phyloP scores from a whole-genome alignment of 345 rosid genomes.

The Hibiscus syriacus region DNA sequence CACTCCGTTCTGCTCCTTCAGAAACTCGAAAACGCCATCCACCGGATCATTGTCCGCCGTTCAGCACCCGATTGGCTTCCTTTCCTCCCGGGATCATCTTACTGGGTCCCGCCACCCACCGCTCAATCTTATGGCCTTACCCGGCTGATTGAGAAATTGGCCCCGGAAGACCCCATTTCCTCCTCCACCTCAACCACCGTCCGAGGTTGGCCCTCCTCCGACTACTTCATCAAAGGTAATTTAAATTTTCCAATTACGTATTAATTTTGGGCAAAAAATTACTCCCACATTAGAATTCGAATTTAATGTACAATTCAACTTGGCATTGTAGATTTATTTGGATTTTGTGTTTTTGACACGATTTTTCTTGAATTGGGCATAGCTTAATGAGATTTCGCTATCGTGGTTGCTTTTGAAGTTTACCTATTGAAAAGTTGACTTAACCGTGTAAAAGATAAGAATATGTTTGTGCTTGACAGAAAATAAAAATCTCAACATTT shows the following conservation, averaged over 20 bases:
- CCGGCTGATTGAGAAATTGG: slow-evolving; percentile 60
- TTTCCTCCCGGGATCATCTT: slow-evolving; percentile 84
- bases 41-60: slow-evolving; percentile 76
- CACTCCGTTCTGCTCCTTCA: slow-evolving; percentile 50
- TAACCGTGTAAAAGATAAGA: background rate
- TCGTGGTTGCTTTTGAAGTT: background rate
- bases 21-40: slow-evolving; percentile 88
- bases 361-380: background rate
- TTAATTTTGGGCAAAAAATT: background rate
- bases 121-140: slow-evolving; percentile 59
- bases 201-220: slow-evolving; percentile 86
- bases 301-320: too few relatives aligned
- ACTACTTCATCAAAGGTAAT: slow-evolving; percentile 74
- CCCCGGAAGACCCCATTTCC: slow-evolving; percentile 44
- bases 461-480: background rate
- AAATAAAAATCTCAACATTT: background rate
- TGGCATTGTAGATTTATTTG: background rate
- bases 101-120: slow-evolving; percentile 84
- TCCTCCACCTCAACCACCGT: slow-evolving; percentile 20
- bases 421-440: background rate
- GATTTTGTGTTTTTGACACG: background rate
- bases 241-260: background rate
- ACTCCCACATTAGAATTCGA: too few relatives aligned
- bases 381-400: background rate
- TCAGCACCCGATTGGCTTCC: slow-evolving; percentile 99